A percentile compares a stretch with the other conserved stretches of the same genome.
Evolutionary conservation across 2,329 filamentous ascomycete species (phyloP).

Genomic region (Parascedosporium putredinis): DNA sequence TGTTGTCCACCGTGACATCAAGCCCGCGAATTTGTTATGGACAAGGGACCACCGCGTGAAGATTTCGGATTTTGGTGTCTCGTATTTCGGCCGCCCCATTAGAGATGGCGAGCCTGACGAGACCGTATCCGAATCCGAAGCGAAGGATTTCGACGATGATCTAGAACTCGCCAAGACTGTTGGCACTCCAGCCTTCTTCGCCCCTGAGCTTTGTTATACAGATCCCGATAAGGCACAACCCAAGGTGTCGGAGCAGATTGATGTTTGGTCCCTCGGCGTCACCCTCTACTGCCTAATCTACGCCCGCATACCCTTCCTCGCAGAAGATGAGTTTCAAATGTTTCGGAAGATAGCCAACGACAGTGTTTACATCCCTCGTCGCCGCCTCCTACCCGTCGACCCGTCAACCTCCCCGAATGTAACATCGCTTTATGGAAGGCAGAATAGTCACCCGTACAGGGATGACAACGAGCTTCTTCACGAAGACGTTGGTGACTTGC

Average conservation of each 20-base stretch:
- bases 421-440: constrained; percentile 43
- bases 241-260: constrained; percentile 84
- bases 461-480: constrained; percentile 71
- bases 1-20: constrained; percentile 76
- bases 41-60: constrained; percentile 80
- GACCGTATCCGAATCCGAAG: constrained; percentile 67
- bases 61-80: constrained; percentile 98
- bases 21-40: constrained; percentile 83
- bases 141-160: constrained; percentile 80
- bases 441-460: constrained; percentile 58
- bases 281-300: constrained; percentile 94
- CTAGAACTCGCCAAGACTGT: constrained; percentile 97
- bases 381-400: constrained; percentile 67
- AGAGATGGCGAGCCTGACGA: constrained; percentile 73
- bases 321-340: constrained; percentile 83
- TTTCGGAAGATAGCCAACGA: constrained; percentile 87
- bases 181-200: constrained; percentile 94
- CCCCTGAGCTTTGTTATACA: constrained; percentile 89
- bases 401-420: constrained; percentile 45
- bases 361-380: constrained; percentile 78
- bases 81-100: constrained; percentile 84
- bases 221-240: constrained; percentile 60
- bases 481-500: constrained; percentile 70
- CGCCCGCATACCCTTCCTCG: constrained; percentile 85
- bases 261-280: constrained; percentile 94